Percentiles rank a stretch among this genome's conserved stretches.
Evolutionary conservation across 352 stramenopile genomes (phyloP).

Genomic region (Globisporangium paroecandrum): DNA sequence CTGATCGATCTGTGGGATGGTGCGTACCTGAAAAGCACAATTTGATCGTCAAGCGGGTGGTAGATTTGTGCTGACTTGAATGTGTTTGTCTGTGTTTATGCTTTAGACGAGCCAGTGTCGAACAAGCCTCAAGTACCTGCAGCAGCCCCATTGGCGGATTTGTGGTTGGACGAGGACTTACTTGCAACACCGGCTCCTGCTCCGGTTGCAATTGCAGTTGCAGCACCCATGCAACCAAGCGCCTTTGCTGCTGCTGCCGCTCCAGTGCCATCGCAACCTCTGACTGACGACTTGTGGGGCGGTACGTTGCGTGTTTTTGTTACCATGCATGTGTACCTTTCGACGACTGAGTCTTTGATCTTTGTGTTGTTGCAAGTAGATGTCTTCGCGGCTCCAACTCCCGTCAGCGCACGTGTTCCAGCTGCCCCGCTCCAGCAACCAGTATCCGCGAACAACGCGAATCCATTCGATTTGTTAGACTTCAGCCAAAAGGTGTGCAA

Average conservation of each 20-base stretch:
- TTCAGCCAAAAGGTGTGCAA: conserved; percentile 36
- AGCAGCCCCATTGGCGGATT: conserved; percentile 11
- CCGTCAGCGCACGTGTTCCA: no score
- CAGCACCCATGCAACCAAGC: not conserved
- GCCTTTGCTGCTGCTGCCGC: not conserved
- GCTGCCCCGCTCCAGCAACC: not conserved
- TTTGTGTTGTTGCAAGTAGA: not conserved
- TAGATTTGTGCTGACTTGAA: not conserved
- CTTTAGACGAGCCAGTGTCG: conserved; percentile 20
- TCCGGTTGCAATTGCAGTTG: no score
- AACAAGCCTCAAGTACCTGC: not conserved
- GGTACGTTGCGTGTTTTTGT: not conserved
- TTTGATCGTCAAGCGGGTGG: not conserved
- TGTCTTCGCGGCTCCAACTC: conserved; percentile 2
- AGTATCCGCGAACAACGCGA: conserved; percentile 17
- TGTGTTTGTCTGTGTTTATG: not conserved
- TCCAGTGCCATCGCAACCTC: not conserved
- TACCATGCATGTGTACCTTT: not conserved
- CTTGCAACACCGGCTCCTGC: conserved; percentile 3
- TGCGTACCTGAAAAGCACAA: conserved; percentile 18
- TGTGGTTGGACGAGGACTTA: conserved; percentile 13
- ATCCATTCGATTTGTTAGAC: conserved; percentile 39
- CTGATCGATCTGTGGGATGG: conserved; percentile 69
- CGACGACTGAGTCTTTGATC: not conserved
- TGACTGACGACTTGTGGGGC: conserved; percentile 19